Evolutionary conservation across 208 protist species (phyloP), one percentile per base, ranked within the genome.

Genomic region (Borovskyia barvae): DNA sequence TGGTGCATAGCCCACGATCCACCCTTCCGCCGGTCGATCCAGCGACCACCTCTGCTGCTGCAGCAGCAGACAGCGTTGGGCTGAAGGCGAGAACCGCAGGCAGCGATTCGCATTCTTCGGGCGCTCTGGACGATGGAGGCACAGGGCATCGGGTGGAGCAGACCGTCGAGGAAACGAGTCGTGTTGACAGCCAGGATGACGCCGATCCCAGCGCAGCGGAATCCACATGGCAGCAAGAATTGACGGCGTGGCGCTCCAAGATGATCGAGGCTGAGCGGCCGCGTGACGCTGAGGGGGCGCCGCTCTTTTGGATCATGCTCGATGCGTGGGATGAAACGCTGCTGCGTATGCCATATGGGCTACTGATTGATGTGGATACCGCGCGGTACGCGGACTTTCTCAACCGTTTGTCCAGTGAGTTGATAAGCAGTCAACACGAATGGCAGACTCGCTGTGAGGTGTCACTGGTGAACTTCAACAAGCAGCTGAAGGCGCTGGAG

Each of bases 281-380:
- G 35, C 24, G 22, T 1, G 26, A 71, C 47, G 71, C 72, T 14
- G 26, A 36, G 3, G 63, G 48, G 6, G 56, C 61, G 28, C 70
- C 80, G 37, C 30, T 68, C 24, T 46, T 89, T 24, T 86, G 81
- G 78, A 64, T 91, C 24, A 17, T 91, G 14, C 64, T 87, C 37
- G 81, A 81, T 45, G 61, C 78, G 17, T 89, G 82, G 82, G 78
- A 87, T 30, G 80, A 91, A 51, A 59, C 54, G 33, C 45, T 94
- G 39, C 73, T 87, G 11, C 40, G 53, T 15, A 80, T 82, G 39
- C 60, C 75, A 12, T 87, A 80, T 33, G 60, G 65, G 17, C 60
- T 83, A 3, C 85, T 83, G 68, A 7, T 94, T 17, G 41, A 77
- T 12, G 56, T 87, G 8, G 56, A 80, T 37, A 57, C 59, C 3